phyloP scores from a whole-genome alignment of 108 stramenopile species.

The Cyclotella atomus region DNA sequence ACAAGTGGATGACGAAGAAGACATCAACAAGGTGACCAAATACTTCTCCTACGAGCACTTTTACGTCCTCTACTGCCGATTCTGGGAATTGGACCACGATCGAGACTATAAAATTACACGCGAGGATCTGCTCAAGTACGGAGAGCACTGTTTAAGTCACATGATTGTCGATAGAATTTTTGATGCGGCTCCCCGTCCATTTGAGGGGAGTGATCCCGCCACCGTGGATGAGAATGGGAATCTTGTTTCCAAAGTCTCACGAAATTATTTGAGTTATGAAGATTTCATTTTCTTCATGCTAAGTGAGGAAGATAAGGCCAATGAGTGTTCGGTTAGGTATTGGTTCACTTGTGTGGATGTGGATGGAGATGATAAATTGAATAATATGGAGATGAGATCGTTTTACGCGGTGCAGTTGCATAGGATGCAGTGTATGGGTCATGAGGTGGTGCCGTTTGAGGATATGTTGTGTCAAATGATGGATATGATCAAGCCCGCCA shows the following conservation, averaged over 20 bases:
- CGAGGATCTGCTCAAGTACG: constrained; percentile 95
- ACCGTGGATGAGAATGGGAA: constrained; percentile 44
- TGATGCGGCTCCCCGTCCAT: constrained; percentile 89
- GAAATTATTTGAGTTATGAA: constrained; percentile 89
- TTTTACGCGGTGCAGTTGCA: constrained; percentile 92
- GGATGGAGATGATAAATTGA: constrained; percentile 94
- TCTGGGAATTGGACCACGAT: constrained; percentile 98
- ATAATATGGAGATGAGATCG: constrained; percentile 96
- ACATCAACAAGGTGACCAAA: constrained; percentile 95
- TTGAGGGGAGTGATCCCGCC: constrained; percentile 51
- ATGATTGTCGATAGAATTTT: constrained; percentile 98
- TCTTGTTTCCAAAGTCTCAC: constrained; percentile 35
- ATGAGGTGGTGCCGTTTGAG: constrained; percentile 95
- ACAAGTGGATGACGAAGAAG: constrained; percentile 94
- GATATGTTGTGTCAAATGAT: constrained; percentile 99
- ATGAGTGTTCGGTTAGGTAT: constrained; percentile 90
- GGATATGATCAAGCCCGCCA: constrained; percentile 94
- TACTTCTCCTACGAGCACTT: constrained; percentile 98
- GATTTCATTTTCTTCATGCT: constrained; percentile 99
- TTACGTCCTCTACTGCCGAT: constrained; percentile 98
- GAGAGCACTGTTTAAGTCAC: constrained; percentile 92
- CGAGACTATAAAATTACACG: constrained; percentile 92
- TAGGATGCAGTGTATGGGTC: constrained; percentile 97
- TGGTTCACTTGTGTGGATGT: constrained; percentile 98
- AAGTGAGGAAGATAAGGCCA: constrained; percentile 97